Percentiles rank a stretch among this genome's conserved stretches.
Evolutionary conservation across 257 asterid species (phyloP).

Genomic region (Ilex asprella): DNA sequence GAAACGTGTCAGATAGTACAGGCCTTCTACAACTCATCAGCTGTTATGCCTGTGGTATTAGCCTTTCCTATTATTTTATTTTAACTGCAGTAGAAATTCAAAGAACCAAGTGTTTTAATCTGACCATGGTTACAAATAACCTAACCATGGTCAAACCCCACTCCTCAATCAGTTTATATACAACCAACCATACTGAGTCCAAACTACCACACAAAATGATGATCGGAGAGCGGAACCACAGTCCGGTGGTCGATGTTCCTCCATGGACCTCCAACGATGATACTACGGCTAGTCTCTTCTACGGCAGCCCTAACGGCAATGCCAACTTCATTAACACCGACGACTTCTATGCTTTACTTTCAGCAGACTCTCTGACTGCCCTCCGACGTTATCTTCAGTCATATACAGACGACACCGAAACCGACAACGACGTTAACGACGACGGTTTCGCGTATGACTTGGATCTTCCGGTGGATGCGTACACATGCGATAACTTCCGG

Average conservation of each 20-base stretch:
- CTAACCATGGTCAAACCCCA: constrained; percentile 41
- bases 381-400: constrained; percentile 57
- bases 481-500: constrained; percentile 17
- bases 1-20: too few species aligned
- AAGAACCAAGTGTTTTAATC: not conserved
- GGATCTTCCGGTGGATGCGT: constrained; percentile 34
- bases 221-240: constrained; percentile 39
- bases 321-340: constrained; percentile 22
- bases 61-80: constrained; percentile 21
- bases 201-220: constrained; percentile 21
- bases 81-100: constrained; percentile 4
- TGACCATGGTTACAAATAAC: constrained; percentile 28
- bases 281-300: constrained; percentile 13
- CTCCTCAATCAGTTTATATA: constrained; percentile 50
- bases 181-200: constrained; percentile 3
- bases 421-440: constrained; percentile 28
- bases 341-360: constrained; percentile 34
- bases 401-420: constrained; percentile 20
- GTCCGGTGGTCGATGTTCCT: constrained; percentile 39
- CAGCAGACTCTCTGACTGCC: constrained; percentile 28
- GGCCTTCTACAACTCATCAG: too few species aligned
- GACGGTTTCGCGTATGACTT: constrained; percentile 15
- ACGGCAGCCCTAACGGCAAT: constrained; percentile 29
- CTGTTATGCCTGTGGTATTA: too few species aligned
- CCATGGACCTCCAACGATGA: constrained; percentile 42